phyloP scores from a whole-genome alignment of 805 yeast species.

The Clavispora asparagi region DNA sequence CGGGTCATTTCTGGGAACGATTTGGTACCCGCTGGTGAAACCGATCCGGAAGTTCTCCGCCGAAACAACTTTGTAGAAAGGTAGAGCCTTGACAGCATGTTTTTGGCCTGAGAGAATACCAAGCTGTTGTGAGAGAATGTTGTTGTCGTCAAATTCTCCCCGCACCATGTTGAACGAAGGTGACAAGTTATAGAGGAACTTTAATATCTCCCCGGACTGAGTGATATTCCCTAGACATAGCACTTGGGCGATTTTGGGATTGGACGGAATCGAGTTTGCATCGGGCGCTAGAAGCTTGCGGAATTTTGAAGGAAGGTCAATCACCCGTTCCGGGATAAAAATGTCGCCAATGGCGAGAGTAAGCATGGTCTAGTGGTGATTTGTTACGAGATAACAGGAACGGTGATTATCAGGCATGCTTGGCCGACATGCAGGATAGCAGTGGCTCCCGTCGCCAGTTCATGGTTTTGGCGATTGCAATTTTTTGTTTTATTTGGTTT shows the following conservation, averaged over 20 bases:
- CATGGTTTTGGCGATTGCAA: too few species aligned
- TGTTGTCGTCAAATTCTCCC: slow-evolving; percentile 71
- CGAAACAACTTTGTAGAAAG: slow-evolving; percentile 58
- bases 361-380: slow-evolving; percentile 23
- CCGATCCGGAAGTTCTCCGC: slow-evolving; percentile 77
- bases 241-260: slow-evolving; percentile 74
- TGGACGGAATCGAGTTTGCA: slow-evolving; percentile 30
- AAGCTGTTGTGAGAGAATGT: slow-evolving; percentile 30
- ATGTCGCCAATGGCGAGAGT: slow-evolving; percentile 81
- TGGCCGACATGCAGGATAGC: neutral
- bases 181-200: slow-evolving; percentile 63
- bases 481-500: too few species aligned
- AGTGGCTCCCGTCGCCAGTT: too few species aligned
- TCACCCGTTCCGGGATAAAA: slow-evolving; percentile 82
- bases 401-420: neutral
- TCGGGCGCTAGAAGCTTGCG: slow-evolving; percentile 72
- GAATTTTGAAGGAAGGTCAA: slow-evolving; percentile 59
- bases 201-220: slow-evolving; percentile 55
- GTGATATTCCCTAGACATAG: slow-evolving; percentile 81
- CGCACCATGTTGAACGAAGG: slow-evolving; percentile 70
- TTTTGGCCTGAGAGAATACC: slow-evolving; percentile 12
- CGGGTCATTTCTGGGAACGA: slow-evolving; percentile 85
- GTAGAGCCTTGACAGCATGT: slow-evolving; percentile 29
- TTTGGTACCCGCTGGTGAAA: slow-evolving; percentile 74
- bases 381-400: neutral